Percentiles rank a stretch among this genome's conserved stretches.
Evolutionary conservation across 1,284 basidiomycete species (phyloP).

Genomic region (Marasmius fiardii): DNA sequence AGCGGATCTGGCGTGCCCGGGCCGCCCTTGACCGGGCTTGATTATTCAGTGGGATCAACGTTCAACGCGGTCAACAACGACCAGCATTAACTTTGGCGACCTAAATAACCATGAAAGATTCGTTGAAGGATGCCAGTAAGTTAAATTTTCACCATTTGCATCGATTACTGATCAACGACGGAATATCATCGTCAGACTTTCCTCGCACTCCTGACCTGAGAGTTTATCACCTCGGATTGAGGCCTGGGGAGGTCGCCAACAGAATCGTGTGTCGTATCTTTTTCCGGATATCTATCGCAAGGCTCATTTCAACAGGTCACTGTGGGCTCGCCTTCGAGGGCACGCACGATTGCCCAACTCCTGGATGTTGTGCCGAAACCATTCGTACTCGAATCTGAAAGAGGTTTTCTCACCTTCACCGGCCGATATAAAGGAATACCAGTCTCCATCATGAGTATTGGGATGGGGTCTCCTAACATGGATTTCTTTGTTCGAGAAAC

Average conservation of each 20-base stretch:
- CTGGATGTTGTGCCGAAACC: constrained; percentile 57
- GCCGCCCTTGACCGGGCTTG: too few species aligned
- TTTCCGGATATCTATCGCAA: neutral
- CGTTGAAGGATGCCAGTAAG: constrained; percentile 2
- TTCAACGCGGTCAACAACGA: too few species aligned
- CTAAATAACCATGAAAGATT: neutral
- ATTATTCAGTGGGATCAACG: too few species aligned
- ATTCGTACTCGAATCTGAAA: constrained; percentile 67
- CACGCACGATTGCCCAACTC: constrained; percentile 52
- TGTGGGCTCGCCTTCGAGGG: constrained; percentile 72
- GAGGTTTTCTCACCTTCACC: constrained; percentile 80
- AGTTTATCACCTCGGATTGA: constrained; percentile 76
- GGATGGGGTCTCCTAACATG: constrained; percentile 80
- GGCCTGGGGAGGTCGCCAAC: constrained; percentile 76
- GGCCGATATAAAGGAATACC: constrained; percentile 70
- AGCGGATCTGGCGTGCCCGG: too few species aligned
- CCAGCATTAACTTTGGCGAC: neutral
- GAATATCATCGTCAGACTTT: constrained; percentile 48
- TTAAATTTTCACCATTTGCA: too few species aligned
- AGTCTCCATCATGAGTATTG: constrained; percentile 75
- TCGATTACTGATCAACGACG: neutral
- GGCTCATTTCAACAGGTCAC: constrained; percentile 49
- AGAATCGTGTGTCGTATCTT: constrained; percentile 54
- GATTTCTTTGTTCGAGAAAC: constrained; percentile 86
- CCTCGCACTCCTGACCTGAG: constrained; percentile 67